Evolutionary conservation across 805 yeast genomes (phyloP).

Genomic region (Schwanniomyces occidentalis): DNA sequence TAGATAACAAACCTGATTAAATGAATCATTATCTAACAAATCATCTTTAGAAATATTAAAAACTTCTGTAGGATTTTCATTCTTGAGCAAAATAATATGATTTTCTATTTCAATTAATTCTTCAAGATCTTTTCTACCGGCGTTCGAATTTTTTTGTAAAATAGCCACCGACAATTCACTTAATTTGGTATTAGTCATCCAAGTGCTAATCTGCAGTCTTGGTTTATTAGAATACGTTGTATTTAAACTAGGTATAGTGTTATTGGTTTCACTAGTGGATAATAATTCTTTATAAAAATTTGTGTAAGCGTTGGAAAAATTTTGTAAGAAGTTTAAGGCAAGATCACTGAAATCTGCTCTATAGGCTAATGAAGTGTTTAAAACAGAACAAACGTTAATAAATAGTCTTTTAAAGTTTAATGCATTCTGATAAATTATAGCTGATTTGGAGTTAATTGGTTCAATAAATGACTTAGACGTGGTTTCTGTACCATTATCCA

Average conservation of each 20-base stretch:
- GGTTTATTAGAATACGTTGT: slow-evolving; percentile 14
- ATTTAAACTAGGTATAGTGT: slow-evolving; percentile 1
- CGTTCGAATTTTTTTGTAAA: slow-evolving; percentile 12
- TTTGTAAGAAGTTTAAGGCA: slow-evolving; percentile 37
- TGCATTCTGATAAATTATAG: slow-evolving; percentile 41
- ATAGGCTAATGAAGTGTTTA: slow-evolving; percentile 62
- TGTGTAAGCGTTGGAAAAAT: slow-evolving; percentile 33
- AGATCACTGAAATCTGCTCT: slow-evolving; percentile 54
- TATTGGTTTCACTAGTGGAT: slow-evolving; percentile 22
- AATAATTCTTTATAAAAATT: slow-evolving; percentile 39
- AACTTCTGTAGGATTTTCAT: slow-evolving; percentile 16
- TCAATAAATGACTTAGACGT: background rate
- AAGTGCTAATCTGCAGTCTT: slow-evolving; percentile 26
- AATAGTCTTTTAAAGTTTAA: slow-evolving; percentile 48
- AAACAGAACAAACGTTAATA: slow-evolving; percentile 46
- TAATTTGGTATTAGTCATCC: slow-evolving; percentile 36
- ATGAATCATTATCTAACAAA: slow-evolving; percentile 51
- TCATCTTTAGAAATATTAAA: slow-evolving; percentile 48
- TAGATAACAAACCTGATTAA: slow-evolving; percentile 53
- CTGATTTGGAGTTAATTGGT: slow-evolving; percentile 3
- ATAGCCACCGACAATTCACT: slow-evolving; percentile 20
- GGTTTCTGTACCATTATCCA: slow-evolving; percentile 20
- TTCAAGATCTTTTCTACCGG: slow-evolving; percentile 9
- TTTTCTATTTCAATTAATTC: slow-evolving; percentile 24
- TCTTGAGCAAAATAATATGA: slow-evolving; percentile 24